phyloP scores from a whole-genome alignment of 768 basidiomycete genomes.

The Boletus pseudopeckii region DNA sequence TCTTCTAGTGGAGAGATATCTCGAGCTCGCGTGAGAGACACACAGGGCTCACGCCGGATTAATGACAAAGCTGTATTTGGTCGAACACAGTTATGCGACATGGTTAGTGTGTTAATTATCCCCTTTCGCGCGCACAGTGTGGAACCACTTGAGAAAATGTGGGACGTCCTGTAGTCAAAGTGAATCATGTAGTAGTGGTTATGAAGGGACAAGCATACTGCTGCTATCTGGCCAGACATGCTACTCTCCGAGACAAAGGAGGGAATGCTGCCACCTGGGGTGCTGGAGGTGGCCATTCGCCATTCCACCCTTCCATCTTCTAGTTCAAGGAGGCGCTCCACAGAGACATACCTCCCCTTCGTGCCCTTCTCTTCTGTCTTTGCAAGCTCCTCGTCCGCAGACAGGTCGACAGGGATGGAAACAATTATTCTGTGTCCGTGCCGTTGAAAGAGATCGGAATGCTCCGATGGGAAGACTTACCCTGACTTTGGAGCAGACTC shows the following conservation, averaged over 20 bases:
- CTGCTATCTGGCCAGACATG: slow-evolving; percentile 60
- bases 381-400: slow-evolving; percentile 52
- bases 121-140: slow-evolving; percentile 28
- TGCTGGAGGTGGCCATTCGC: slow-evolving; percentile 77
- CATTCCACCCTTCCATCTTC: slow-evolving; percentile 66
- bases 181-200: not conserved
- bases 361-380: slow-evolving; percentile 62
- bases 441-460: not conserved
- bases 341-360: slow-evolving; percentile 65
- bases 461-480: slow-evolving; percentile 36
- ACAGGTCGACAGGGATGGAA: slow-evolving; percentile 68
- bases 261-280: slow-evolving; percentile 68
- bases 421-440: slow-evolving; percentile 35
- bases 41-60: not conserved
- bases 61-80: not conserved
- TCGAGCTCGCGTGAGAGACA: slow-evolving; percentile 63
- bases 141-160: slow-evolving; percentile 68
- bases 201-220: slow-evolving; percentile 35
- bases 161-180: slow-evolving; percentile 56
- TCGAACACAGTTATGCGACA: not conserved
- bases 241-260: slow-evolving; percentile 57
- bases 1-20: slow-evolving; percentile 72
- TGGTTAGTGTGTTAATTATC: not conserved
- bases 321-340: slow-evolving; percentile 63
- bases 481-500: slow-evolving; percentile 53